Conservation (phyloP, 192 early-diverging fungal species). For the Rhizophagus clarus region DNA sequence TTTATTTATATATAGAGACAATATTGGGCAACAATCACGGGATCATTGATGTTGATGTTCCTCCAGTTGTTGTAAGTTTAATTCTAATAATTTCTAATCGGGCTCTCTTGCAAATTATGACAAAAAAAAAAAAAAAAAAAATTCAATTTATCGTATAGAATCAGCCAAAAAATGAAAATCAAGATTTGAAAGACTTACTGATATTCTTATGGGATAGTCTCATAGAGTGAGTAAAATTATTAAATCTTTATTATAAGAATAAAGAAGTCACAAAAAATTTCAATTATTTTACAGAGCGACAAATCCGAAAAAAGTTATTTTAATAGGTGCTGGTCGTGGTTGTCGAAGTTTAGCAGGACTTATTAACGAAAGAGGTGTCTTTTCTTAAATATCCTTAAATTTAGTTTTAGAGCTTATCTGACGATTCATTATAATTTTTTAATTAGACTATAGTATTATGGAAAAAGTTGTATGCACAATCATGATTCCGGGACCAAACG, state of each 20-base stretch:
- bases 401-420: neutral
- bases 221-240: constrained; percentile 31
- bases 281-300: neutral
- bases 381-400: neutral
- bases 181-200: constrained; percentile 35
- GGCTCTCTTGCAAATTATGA: neutral
- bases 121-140: too few relatives aligned
- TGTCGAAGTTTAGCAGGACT: constrained; percentile 40
- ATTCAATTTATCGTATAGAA: constrained; percentile 18
- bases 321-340: constrained; percentile 41
- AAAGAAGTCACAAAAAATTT: neutral
- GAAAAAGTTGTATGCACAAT: constrained; percentile 40
- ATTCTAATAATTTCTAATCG: neutral
- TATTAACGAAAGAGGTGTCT: constrained; percentile 40
- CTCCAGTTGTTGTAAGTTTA: neutral
- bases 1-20: constrained; percentile 17
- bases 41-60: constrained; percentile 25
- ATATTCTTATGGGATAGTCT: constrained; percentile 41
- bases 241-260: constrained; percentile 34
- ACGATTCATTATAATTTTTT: neutral
- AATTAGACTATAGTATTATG: constrained; percentile 33
- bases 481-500: constrained; percentile 38
- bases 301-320: constrained; percentile 32
- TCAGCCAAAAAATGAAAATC: constrained; percentile 38
- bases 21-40: constrained; percentile 7